Conservation (phyloP, 2,329 filamentous ascomycete genomes). For the Xylaria hypoxylon region DNA sequence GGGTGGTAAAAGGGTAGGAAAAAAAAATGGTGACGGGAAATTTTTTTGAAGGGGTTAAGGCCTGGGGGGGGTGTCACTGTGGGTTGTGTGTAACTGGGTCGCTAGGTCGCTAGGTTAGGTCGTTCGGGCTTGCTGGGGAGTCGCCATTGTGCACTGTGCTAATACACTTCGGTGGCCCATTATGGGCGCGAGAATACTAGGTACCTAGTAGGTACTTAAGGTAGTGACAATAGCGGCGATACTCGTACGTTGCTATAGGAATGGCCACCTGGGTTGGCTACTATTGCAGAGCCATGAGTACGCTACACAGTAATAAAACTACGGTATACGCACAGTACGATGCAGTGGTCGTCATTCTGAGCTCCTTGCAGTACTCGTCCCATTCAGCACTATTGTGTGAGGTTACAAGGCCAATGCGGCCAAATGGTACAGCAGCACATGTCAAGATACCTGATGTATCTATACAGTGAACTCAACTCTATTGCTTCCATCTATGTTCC, state of each 20-base stretch:
- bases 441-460: background rate
- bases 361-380: no score
- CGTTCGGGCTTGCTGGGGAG: background rate
- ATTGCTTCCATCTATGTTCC: background rate
- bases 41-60: conserved; percentile 48
- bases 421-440: background rate
- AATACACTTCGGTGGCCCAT: conserved; percentile 7
- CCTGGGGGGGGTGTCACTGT: conserved; percentile 26
- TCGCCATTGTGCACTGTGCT: conserved; percentile 16
- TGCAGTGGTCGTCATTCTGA: background rate
- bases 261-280: background rate
- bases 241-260: conserved; percentile 9
- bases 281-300: background rate
- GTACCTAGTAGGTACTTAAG: no score
- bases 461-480: background rate
- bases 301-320: background rate
- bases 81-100: conserved; percentile 24
- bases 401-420: background rate
- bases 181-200: background rate
- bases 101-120: background rate
- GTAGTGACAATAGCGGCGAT: conserved; percentile 2
- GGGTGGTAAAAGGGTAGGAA: conserved; percentile 42
- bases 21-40: conserved; percentile 48
- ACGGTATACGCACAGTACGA: background rate
- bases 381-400: background rate